phyloP scores from a whole-genome alignment of 1,139 yeast species.

The Pneumocystis oryctolagi region DNA sequence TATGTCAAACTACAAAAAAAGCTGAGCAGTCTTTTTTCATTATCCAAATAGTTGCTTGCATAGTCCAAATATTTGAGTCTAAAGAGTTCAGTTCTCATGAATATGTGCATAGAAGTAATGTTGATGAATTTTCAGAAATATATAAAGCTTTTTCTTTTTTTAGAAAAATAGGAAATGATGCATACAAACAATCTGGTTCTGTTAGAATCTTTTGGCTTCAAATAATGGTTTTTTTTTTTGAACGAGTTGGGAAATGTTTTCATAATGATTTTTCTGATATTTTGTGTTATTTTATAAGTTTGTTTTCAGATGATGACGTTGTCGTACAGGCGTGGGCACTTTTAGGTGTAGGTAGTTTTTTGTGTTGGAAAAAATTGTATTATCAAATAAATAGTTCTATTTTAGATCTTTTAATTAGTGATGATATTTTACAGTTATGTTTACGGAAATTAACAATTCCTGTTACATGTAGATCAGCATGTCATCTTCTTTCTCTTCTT shows the following conservation, averaged over 20 bases:
- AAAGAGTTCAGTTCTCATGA: background rate
- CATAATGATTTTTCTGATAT: background rate
- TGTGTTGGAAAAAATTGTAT: background rate
- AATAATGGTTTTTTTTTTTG: background rate
- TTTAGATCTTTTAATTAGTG: background rate
- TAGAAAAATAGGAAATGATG: background rate
- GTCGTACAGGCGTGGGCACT: background rate
- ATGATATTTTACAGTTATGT: background rate
- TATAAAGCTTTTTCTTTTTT: background rate
- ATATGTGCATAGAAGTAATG: background rate
- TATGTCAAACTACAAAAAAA: background rate
- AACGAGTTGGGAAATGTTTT: background rate
- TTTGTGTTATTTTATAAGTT: background rate
- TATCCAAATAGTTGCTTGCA: background rate
- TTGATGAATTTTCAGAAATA: background rate
- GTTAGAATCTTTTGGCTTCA: background rate
- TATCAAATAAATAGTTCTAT: background rate
- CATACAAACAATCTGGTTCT: background rate
- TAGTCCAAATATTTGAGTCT: background rate
- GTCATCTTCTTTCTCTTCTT: background rate
- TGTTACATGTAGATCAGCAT: background rate
- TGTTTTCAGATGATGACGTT: background rate
- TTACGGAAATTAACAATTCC: background rate
- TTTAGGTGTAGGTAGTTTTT: background rate
- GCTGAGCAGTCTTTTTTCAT: background rate